Conservation (phyloP, 2,329 filamentous ascomycete genomes). For the Colletotrichum sp. region DNA sequence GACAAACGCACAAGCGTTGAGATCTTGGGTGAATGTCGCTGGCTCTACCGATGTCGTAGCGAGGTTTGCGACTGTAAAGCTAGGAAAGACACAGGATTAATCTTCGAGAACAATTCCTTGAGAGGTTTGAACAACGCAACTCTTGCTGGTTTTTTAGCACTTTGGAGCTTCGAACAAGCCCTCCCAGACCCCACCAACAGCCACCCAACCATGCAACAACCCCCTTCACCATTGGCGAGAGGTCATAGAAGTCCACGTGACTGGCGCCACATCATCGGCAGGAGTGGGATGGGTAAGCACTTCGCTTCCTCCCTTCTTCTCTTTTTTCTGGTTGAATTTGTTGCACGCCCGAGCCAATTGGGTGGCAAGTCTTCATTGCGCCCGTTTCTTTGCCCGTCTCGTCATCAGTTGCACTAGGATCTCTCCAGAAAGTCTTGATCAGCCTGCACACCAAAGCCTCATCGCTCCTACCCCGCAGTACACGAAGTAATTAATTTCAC, state of each 20-base stretch:
- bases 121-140: background rate
- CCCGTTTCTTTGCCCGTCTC: background rate
- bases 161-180: background rate
- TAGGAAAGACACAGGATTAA: background rate
- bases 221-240: background rate
- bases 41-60: background rate
- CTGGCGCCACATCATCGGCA: background rate
- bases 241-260: background rate
- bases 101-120: background rate
- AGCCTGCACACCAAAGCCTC: background rate
- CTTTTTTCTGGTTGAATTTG: background rate
- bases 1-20: background rate
- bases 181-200: background rate
- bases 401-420: background rate
- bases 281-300: background rate
- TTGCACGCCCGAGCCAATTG: background rate
- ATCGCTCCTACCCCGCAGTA: background rate
- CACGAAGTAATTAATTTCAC: too few relatives aligned
- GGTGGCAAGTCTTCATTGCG: background rate
- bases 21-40: background rate
- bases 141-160: background rate
- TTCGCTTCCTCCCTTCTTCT: background rate
- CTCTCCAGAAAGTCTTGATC: accelerated
- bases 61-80: background rate
- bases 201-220: background rate